Conservation (phyloP, 257 asterid species). For the Coffea eugenioides region DNA sequence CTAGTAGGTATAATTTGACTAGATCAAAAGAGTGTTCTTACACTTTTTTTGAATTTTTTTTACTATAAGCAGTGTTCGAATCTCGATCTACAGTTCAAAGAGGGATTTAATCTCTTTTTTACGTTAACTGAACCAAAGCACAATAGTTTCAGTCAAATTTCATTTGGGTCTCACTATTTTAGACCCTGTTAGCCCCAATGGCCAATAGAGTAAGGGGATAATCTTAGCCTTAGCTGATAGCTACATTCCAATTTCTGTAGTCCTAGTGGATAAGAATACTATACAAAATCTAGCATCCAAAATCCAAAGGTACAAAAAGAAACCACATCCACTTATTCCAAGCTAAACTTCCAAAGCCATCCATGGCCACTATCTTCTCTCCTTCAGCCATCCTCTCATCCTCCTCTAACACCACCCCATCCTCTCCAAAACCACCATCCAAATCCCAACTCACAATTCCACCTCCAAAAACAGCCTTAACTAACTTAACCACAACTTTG, state of each 20-base stretch:
- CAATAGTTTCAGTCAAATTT: too few relatives aligned
- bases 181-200: too few relatives aligned
- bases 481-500: slow-evolving; percentile 45
- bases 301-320: slow-evolving; percentile 13
- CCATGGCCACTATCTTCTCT: slow-evolving; percentile 80
- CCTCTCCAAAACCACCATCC: slow-evolving; percentile 36
- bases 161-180: too few relatives aligned
- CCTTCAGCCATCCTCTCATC: slow-evolving; percentile 62
- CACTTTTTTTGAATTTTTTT: too few relatives aligned
- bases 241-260: neutral
- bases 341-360: slow-evolving; percentile 12
- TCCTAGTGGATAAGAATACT: slow-evolving; percentile 36
- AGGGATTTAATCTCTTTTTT: too few relatives aligned
- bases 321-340: slow-evolving; percentile 35
- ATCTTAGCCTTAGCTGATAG: neutral
- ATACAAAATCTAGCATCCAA: slow-evolving; percentile 4
- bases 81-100: too few relatives aligned
- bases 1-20: too few relatives aligned
- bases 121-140: too few relatives aligned
- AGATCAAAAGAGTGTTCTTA: too few relatives aligned
- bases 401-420: slow-evolving; percentile 38
- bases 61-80: too few relatives aligned
- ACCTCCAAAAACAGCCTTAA: slow-evolving; percentile 38
- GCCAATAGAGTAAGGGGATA: too few relatives aligned
- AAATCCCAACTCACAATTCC: slow-evolving; percentile 40